Conservation (phyloP, 257 asterid genomes). For the Solanum sparsipilum region DNA sequence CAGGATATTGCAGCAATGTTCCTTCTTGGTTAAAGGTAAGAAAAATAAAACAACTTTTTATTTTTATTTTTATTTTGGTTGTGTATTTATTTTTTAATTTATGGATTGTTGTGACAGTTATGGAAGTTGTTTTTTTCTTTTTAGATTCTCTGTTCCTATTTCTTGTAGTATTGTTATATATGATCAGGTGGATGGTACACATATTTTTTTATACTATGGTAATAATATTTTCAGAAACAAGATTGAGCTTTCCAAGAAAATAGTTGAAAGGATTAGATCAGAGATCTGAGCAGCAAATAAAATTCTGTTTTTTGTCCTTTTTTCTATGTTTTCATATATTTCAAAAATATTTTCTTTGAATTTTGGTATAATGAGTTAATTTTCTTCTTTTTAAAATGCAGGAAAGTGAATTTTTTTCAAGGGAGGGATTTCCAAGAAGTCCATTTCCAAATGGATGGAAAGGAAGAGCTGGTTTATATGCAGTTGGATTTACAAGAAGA, state of each 20-base stretch:
- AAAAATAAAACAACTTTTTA: neutral
- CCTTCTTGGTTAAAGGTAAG: constrained; percentile 88
- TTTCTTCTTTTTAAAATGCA: constrained; percentile 2
- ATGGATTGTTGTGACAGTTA: constrained; percentile 47
- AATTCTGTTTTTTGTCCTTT: neutral
- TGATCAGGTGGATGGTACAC: constrained; percentile 20
- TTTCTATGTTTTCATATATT: neutral
- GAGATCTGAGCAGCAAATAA: constrained; percentile 1
- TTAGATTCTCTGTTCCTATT: constrained; percentile 36
- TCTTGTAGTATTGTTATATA: constrained; percentile 22
- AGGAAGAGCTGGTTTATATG: constrained; percentile 72
- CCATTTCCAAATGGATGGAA: constrained; percentile 93
- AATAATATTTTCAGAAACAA: neutral
- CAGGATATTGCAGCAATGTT: constrained; percentile 93
- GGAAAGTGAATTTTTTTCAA: constrained; percentile 63
- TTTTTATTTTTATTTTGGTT: neutral
- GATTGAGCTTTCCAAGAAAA: constrained; percentile 28
- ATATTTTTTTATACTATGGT: neutral
- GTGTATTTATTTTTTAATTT: neutral
- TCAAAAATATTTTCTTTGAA: neutral
- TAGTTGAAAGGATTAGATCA: constrained; percentile 1
- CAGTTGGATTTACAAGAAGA: constrained; percentile 79
- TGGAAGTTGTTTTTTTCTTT: constrained; percentile 45
- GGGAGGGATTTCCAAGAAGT: constrained; percentile 58
- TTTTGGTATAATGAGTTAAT: neutral